Evolutionary conservation across 495 filamentous ascomycete species (phyloP).

Genomic region (Astrocystis sublimbata): DNA sequence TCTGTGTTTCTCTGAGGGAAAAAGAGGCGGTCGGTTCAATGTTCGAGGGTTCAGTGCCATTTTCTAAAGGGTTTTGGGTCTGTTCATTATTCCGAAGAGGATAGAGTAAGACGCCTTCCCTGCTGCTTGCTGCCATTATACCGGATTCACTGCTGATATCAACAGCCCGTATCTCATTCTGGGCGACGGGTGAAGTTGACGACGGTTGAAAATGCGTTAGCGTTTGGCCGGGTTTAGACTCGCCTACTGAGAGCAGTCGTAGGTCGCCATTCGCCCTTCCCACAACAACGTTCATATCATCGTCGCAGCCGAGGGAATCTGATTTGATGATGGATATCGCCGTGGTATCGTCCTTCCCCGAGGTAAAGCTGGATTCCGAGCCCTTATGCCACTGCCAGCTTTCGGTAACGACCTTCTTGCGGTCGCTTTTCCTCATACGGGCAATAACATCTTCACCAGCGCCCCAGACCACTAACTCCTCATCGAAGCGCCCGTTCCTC

Average conservation of each 20-base stretch:
- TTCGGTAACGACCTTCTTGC: conserved; percentile 13
- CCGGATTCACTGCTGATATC: conserved; percentile 33
- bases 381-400: conserved; percentile 37
- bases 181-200: conserved; percentile 3
- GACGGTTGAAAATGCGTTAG: conserved; percentile 31
- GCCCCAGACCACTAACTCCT: conserved; percentile 47
- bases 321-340: conserved; percentile 37
- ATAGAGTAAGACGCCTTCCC: conserved; percentile 35
- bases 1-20: conserved; percentile 13
- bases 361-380: conserved; percentile 25
- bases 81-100: conserved; percentile 14
- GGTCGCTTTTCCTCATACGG: conserved; percentile 31
- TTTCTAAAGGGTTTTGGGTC: background rate
- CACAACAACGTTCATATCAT: conserved; percentile 30
- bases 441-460: conserved; percentile 47
- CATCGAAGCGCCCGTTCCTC: conserved; percentile 25
- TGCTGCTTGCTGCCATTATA: conserved; percentile 28
- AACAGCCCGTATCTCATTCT: conserved; percentile 37
- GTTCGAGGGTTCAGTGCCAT: background rate
- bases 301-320: background rate
- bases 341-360: conserved; percentile 45
- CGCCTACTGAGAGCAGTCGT: conserved; percentile 38
- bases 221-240: conserved; percentile 33
- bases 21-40: conserved; percentile 16
- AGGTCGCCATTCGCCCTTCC: conserved; percentile 48